These are phyloP conservation scores for Chrysosporium queenslandicum DNA, from an alignment of 2,329 filamentous ascomycete genomes.

Conservation along the genomic window DNA sequence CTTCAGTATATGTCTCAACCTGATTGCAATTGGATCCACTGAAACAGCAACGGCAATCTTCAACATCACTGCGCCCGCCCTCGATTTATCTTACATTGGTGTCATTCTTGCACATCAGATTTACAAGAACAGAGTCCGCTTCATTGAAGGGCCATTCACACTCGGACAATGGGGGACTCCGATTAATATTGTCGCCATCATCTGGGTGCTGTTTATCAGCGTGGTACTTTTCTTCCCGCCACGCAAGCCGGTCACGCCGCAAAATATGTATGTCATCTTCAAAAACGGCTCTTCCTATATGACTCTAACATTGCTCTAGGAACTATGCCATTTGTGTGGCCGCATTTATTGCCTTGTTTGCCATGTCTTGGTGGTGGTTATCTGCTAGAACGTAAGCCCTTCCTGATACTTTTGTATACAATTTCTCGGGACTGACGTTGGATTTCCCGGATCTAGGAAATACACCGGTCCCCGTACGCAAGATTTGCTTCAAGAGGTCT, in stretches of 20 bases:
- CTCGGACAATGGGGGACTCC: constrained; percentile 47
- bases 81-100: constrained; percentile 48
- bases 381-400: constrained; percentile 30
- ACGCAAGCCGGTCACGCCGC: constrained; percentile 37
- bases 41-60: constrained; percentile 42
- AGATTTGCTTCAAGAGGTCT: constrained; percentile 36
- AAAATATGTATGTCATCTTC: constrained; percentile 37
- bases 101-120: constrained; percentile 51
- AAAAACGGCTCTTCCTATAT: background rate
- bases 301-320: constrained; percentile 23
- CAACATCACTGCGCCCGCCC: constrained; percentile 44
- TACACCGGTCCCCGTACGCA: constrained; percentile 52
- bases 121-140: constrained; percentile 44
- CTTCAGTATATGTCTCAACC: constrained; percentile 46
- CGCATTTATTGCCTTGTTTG: constrained; percentile 41
- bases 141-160: constrained; percentile 49
- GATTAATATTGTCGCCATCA: constrained; percentile 48
- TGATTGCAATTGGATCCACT: constrained; percentile 37
- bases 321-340: constrained; percentile 43
- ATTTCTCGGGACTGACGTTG: background rate
- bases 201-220: constrained; percentile 54
- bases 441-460: constrained; percentile 30
- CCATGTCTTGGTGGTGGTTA: constrained; percentile 41
- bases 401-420: background rate
- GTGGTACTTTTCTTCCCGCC: constrained; percentile 49